Conservation (phyloP, 345 rosid genomes). For the Excoecaria cochinchinensis region DNA sequence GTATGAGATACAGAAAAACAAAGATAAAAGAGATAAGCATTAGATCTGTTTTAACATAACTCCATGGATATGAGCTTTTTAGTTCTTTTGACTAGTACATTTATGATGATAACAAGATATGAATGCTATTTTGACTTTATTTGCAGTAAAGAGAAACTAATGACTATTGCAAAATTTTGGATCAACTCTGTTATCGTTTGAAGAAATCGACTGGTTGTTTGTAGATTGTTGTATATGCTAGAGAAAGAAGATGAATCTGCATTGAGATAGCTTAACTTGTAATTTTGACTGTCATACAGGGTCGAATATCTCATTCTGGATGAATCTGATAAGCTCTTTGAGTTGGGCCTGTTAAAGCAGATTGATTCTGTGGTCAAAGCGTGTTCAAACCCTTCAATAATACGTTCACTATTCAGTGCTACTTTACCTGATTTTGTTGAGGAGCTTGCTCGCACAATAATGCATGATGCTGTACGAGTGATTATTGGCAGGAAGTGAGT, state of each 20-base stretch:
- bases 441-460: slow-evolving; percentile 88
- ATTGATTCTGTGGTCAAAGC: slow-evolving; percentile 89
- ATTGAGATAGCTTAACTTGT: neutral
- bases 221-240: neutral
- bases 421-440: slow-evolving; percentile 93
- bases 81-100: neutral
- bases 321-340: slow-evolving; percentile 96
- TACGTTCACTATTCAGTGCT: slow-evolving; percentile 91
- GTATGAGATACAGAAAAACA: neutral
- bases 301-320: slow-evolving; percentile 93
- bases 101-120: neutral
- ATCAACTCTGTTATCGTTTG: neutral
- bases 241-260: neutral
- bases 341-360: slow-evolving; percentile 81
- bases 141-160: neutral
- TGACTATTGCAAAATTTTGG: neutral
- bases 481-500: slow-evolving; percentile 92
- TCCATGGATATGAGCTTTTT: neutral
- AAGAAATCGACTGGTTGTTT: neutral
- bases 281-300: slow-evolving; percentile 42
- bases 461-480: slow-evolving; percentile 97
- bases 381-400: slow-evolving; percentile 82
- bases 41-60: neutral
- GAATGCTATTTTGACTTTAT: neutral
- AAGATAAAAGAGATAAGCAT: neutral